A percentile compares a stretch with the other conserved stretches of the same genome.
These are phyloP conservation scores for Lonicera japonica DNA, from an alignment of 129 eudicot species.

Conservation along the genomic window DNA sequence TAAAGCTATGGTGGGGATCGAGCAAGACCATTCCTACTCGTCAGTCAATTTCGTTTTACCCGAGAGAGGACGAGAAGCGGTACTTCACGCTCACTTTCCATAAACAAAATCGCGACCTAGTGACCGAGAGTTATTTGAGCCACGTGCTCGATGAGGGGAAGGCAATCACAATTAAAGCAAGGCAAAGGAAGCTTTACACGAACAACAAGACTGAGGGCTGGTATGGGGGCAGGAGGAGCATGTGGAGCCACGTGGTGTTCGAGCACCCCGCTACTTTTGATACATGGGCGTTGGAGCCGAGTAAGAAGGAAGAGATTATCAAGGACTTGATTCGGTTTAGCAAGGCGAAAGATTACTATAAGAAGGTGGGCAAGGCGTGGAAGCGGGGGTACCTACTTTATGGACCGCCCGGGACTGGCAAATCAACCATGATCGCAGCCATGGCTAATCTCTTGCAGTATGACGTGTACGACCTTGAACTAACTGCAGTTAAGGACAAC, in stretches of 20 bases:
- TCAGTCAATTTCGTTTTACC: slow-evolving; percentile 5
- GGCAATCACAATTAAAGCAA: slow-evolving; percentile 3
- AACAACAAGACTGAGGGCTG: slow-evolving; percentile 8
- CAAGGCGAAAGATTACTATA: background rate
- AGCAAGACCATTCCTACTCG: background rate
- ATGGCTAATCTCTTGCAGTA: slow-evolving; percentile 4
- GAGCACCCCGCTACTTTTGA: slow-evolving; percentile 7
- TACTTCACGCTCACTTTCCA: slow-evolving; percentile 14
- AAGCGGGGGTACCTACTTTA: background rate
- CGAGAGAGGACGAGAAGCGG: slow-evolving; percentile 9
- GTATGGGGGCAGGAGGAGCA: background rate
- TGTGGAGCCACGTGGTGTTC: slow-evolving; percentile 7
- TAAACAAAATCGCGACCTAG: slow-evolving; percentile 1
- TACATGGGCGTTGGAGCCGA: slow-evolving; percentile 1
- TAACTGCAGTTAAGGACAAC: background rate
- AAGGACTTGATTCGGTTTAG: background rate
- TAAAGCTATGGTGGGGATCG: slow-evolving; percentile 4
- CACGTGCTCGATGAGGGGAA: slow-evolving; percentile 17
- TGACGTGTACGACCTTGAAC: background rate
- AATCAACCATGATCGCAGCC: slow-evolving; percentile 2
- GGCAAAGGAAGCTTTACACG: slow-evolving; percentile 15
- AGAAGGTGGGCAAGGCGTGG: slow-evolving; percentile 6
- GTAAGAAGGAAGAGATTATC: background rate
- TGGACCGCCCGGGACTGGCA: background rate
- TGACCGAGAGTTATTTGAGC: slow-evolving; percentile 11